Evolutionary conservation across 2,329 filamentous ascomycete genomes (phyloP).

Genomic region (Dactylellina cionopaga): DNA sequence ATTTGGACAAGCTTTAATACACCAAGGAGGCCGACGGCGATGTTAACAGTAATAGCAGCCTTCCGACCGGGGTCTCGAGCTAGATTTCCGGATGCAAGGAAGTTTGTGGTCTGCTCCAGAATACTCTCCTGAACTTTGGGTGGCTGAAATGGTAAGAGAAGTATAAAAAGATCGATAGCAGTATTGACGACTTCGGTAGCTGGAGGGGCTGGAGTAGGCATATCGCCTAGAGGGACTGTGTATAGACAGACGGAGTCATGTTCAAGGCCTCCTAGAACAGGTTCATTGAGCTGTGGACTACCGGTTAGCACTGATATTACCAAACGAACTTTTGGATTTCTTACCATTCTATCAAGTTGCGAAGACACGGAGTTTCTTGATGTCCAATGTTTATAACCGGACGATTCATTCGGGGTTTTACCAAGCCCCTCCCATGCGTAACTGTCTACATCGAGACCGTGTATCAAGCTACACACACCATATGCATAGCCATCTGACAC

Average conservation of each 20-base stretch:
- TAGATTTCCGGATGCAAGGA: conserved; percentile 80
- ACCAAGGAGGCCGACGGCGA: conserved; percentile 81
- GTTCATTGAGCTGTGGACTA: conserved; percentile 57
- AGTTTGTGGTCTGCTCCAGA: conserved; percentile 89
- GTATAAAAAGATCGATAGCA: conserved; percentile 90
- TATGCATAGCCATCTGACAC: conserved; percentile 93
- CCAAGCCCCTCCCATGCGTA: conserved; percentile 69
- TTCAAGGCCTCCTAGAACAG: conserved; percentile 73
- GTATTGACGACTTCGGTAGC: conserved; percentile 94
- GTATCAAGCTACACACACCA: conserved; percentile 85
- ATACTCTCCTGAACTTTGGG: conserved; percentile 95
- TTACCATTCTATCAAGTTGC: conserved; percentile 62
- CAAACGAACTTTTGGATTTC: conserved; percentile 27
- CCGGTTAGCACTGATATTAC: conserved; percentile 5
- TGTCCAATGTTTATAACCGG: conserved; percentile 58
- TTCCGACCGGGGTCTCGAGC: conserved; percentile 88
- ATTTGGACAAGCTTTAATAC: conserved; percentile 83
- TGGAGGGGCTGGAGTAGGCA: conserved; percentile 75
- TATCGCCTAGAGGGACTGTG: conserved; percentile 65
- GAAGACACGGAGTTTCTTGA: conserved; percentile 55
- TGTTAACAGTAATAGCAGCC: conserved; percentile 89
- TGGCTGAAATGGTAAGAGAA: conserved; percentile 86
- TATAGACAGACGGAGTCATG: conserved; percentile 89
- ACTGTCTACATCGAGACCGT: conserved; percentile 76
- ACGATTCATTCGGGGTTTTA: conserved; percentile 48